A percentile compares a stretch with the other conserved stretches of the same genome.
phyloP scores from a whole-genome alignment of 2,329 filamentous ascomycete species.

The Madurella fahalii region DNA sequence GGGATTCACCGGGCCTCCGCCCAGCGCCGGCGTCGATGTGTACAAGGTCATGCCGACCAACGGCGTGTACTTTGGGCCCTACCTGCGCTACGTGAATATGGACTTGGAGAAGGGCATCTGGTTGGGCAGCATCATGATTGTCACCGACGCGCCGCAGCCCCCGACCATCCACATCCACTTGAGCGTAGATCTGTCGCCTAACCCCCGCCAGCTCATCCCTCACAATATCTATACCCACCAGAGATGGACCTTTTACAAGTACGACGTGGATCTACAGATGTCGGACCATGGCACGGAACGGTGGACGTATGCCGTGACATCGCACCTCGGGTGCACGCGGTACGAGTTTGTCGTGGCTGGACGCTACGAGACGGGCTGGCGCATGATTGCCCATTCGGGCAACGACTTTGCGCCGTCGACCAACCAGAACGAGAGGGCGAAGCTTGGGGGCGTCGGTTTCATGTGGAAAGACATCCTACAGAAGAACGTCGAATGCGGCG shows the following conservation, averaged over 20 bases:
- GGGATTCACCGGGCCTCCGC: constrained; percentile 87
- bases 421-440: constrained; percentile 76
- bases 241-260: constrained; percentile 92
- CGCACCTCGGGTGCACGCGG: constrained; percentile 92
- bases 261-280: constrained; percentile 88
- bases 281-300: constrained; percentile 73
- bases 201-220: constrained; percentile 79
- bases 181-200: constrained; percentile 85
- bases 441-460: constrained; percentile 82
- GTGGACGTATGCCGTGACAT: constrained; percentile 98
- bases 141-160: constrained; percentile 86
- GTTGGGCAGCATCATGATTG: constrained; percentile 88
- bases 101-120: constrained; percentile 85
- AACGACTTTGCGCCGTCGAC: constrained; percentile 93
- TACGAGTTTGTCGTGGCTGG: constrained; percentile 97
- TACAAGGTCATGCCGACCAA: constrained; percentile 94
- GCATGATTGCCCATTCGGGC: constrained; percentile 91
- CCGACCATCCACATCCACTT: constrained; percentile 95
- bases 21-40: constrained; percentile 83
- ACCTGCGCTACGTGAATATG: constrained; percentile 95
- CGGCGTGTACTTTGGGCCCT: constrained; percentile 96
- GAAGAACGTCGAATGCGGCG: constrained; percentile 93
- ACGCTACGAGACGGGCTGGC: constrained; percentile 85
- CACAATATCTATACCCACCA: constrained; percentile 84
- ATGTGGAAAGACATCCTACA: constrained; percentile 99